Conservation (phyloP, 192 early-diverging fungal species). For the Rhizophlyctis rosea region DNA sequence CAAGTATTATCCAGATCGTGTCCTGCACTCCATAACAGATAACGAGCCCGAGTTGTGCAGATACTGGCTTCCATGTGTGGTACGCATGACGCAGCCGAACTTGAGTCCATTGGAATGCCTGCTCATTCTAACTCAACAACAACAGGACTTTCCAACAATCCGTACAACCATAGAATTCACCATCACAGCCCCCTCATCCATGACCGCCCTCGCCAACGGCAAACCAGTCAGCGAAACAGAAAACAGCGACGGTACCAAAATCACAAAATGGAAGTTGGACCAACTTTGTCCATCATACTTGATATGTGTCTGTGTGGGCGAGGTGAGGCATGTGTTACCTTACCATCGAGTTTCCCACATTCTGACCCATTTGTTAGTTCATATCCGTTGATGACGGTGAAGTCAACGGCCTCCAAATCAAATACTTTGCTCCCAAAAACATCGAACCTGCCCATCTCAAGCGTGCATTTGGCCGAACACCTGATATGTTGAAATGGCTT, state of each 20-base stretch:
- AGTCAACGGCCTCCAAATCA: conserved; percentile 44
- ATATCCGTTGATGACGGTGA: conserved; percentile 38
- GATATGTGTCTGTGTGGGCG: conserved; percentile 50
- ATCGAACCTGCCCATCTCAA: conserved; percentile 36
- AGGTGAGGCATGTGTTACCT: conserved; percentile 6
- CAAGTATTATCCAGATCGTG: conserved; percentile 21
- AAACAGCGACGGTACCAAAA: conserved; percentile 24
- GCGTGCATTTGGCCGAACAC: conserved; percentile 42
- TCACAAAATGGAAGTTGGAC: conserved; percentile 40
- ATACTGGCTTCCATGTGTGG: conserved; percentile 51
- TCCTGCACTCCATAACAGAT: conserved; percentile 43
- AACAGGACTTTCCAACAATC: conserved; percentile 41
- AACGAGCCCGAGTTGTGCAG: conserved; percentile 46
- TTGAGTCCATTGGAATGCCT: not conserved
- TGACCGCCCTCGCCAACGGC: conserved; percentile 49
- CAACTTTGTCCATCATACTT: conserved; percentile 49
- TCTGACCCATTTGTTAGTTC: conserved; percentile 5
- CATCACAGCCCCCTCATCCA: conserved; percentile 40
- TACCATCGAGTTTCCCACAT: no score
- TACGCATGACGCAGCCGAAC: not conserved
- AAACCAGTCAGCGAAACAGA: conserved; percentile 21
- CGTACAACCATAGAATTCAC: conserved; percentile 40
- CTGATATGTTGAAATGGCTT: conserved; percentile 48
- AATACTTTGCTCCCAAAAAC: conserved; percentile 44
- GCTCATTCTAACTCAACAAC: not conserved